These are phyloP conservation scores for Penicillium sp. DNA, from an alignment of 2,329 filamentous ascomycete species.

Conservation along the genomic window DNA sequence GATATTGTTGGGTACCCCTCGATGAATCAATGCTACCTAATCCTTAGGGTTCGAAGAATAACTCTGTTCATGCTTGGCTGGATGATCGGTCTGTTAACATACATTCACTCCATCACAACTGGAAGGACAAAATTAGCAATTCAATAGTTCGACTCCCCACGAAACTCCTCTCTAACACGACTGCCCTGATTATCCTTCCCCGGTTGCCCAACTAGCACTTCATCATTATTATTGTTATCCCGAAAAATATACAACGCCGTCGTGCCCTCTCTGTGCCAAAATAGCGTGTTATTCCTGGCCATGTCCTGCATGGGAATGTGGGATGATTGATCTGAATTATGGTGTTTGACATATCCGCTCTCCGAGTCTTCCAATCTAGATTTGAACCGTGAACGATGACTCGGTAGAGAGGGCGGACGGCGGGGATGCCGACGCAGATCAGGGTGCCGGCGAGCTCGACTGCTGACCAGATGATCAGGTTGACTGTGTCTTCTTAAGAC, in stretches of 20 bases:
- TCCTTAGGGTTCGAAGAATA: too few relatives aligned
- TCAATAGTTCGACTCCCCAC: constrained; percentile 2
- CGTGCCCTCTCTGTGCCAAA: constrained; percentile 3
- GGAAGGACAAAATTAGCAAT: neutral
- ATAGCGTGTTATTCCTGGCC: constrained; percentile 1
- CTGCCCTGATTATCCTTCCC: neutral
- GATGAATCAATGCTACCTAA: too few relatives aligned
- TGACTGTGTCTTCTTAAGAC: constrained; percentile 26
- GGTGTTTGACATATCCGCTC: constrained; percentile 6
- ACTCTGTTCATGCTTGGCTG: too few relatives aligned
- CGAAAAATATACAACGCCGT: constrained; percentile 10
- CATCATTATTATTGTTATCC: constrained; percentile 10
- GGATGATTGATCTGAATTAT: neutral
- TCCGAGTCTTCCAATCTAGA: constrained; percentile 5
- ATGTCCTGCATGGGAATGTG: constrained; percentile 13
- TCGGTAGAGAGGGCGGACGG: constrained; percentile 29
- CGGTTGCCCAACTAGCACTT: constrained; percentile 10
- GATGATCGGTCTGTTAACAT: too few relatives aligned
- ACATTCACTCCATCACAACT: too few relatives aligned
- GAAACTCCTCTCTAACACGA: constrained; percentile 8
- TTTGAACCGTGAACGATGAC: constrained; percentile 17
- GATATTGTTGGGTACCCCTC: too few relatives aligned
- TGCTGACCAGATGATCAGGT: constrained; percentile 27
- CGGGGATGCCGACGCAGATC: constrained; percentile 32
- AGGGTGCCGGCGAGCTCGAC: constrained; percentile 29